phyloP scores from a whole-genome alignment of 352 stramenopile species.

The Blastocystis sp. region DNA sequence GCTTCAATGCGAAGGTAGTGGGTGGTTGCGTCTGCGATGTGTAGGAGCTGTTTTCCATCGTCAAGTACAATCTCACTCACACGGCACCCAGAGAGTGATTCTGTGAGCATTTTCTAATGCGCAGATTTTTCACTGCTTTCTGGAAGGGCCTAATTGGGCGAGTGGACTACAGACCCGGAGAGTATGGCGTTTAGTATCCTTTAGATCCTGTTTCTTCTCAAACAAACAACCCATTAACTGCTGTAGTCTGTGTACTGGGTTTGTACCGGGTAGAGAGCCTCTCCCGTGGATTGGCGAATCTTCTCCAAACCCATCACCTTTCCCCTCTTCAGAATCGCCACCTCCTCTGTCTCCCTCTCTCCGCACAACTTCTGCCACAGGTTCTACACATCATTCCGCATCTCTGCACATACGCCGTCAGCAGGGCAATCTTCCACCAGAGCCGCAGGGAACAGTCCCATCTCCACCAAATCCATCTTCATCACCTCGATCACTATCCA shows the following conservation, averaged over 20 bases:
- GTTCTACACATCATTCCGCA: not conserved
- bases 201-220: not conserved
- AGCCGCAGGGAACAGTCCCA: slow-evolving; percentile 12
- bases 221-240: slow-evolving; percentile 10
- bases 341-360: not conserved
- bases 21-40: not conserved
- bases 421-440: not conserved
- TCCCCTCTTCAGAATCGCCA: slow-evolving; percentile 42
- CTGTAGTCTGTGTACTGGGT: slow-evolving; percentile 1
- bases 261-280: not conserved
- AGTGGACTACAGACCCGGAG: not conserved
- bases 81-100: not conserved
- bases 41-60: not conserved
- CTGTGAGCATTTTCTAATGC: not conserved
- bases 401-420: not conserved
- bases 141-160: not conserved
- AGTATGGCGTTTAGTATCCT: not conserved
- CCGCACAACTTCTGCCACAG: slow-evolving; percentile 26
- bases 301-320: not conserved
- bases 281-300: not conserved
- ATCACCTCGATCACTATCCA: slow-evolving; percentile 37
- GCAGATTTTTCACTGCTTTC: not conserved
- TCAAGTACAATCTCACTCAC: not conserved
- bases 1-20: slow-evolving; percentile 7
- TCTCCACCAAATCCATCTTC: slow-evolving; percentile 26